Percentiles rank a stretch among this genome's conserved stretches.
Evolutionary conservation across 768 basidiomycete species (phyloP).

Genomic region (Pseudohyphozyma bogoriensis): DNA sequence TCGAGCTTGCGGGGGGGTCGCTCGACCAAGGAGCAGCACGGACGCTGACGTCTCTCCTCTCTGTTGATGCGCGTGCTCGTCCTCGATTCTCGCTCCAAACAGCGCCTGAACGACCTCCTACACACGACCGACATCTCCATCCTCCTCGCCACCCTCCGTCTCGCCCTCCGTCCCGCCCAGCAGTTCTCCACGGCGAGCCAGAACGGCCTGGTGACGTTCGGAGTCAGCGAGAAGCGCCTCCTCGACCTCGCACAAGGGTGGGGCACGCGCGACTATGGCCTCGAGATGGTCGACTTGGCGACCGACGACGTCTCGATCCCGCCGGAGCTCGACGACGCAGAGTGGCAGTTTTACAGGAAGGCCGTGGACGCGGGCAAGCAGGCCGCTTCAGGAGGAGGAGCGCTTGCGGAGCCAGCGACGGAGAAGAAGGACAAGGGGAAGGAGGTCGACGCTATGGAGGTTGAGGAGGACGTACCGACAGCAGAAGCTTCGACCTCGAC

Average conservation of each 20-base stretch:
- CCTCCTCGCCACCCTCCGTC: slow-evolving; percentile 66
- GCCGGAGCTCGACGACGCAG: slow-evolving; percentile 31
- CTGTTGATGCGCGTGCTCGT: too few species aligned
- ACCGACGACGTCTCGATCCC: slow-evolving; percentile 36
- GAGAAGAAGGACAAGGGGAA: slow-evolving; percentile 24
- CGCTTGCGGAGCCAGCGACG: background rate
- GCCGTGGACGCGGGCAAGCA: background rate
- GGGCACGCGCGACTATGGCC: slow-evolving; percentile 64
- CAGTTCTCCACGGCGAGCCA: slow-evolving; percentile 86
- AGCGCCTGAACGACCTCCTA: slow-evolving; percentile 84
- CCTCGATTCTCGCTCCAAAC: slow-evolving; percentile 5
- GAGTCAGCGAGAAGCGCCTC: slow-evolving; percentile 67
- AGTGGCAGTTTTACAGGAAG: slow-evolving; percentile 36
- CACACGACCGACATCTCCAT: slow-evolving; percentile 82
- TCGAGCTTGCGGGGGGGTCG: background rate
- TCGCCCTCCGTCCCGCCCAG: slow-evolving; percentile 83
- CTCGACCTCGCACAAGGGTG: slow-evolving; percentile 75
- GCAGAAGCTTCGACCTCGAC: background rate
- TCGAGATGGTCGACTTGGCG: slow-evolving; percentile 64
- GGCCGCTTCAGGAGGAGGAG: background rate
- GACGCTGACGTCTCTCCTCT: too few species aligned
- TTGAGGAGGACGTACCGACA: slow-evolving; percentile 7
- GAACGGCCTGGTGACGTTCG: slow-evolving; percentile 45
- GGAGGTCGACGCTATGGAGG: slow-evolving; percentile 24
- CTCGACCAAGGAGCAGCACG: too few species aligned